These are phyloP conservation scores for Gossypium arboreum DNA, from an alignment of 345 rosid species.

Conservation along the genomic window DNA sequence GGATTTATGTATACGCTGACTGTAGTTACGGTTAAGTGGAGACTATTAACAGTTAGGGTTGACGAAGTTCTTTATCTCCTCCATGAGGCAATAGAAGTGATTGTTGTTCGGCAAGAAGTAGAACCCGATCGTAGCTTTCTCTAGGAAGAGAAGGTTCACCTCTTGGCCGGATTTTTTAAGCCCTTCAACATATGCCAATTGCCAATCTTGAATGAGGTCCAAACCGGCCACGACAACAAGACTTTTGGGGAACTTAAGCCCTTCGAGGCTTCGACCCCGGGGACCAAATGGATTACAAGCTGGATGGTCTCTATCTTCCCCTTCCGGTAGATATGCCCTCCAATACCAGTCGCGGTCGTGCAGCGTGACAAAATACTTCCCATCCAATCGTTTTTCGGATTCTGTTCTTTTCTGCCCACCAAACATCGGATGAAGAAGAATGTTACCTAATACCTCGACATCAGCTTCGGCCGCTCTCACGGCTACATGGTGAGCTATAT, in stretches of 20 bases:
- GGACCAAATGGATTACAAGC: conserved; percentile 96
- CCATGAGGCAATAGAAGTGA: conserved; percentile 77
- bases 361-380: conserved; percentile 78
- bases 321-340: conserved; percentile 84
- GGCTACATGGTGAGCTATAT: conserved; percentile 89
- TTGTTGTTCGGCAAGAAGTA: conserved; percentile 89
- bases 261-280: conserved; percentile 44
- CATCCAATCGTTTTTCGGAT: conserved; percentile 67
- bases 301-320: conserved; percentile 88
- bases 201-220: conserved; percentile 96
- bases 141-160: conserved; percentile 66
- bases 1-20: conserved; percentile 33
- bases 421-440: conserved; percentile 88
- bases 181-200: conserved; percentile 74
- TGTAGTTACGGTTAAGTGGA: conserved; percentile 35
- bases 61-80: conserved; percentile 75
- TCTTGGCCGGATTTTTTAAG: conserved; percentile 48
- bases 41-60: conserved; percentile 47
- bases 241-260: conserved; percentile 68
- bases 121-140: conserved; percentile 89
- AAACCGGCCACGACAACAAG: conserved; percentile 87
- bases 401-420: conserved; percentile 77
- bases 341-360: conserved; percentile 97
- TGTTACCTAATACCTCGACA: conserved; percentile 64
- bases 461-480: conserved; percentile 58